Evolutionary conservation across 345 rosid genomes (phyloP).

Genomic region (Lagerstroemia speciosa): DNA sequence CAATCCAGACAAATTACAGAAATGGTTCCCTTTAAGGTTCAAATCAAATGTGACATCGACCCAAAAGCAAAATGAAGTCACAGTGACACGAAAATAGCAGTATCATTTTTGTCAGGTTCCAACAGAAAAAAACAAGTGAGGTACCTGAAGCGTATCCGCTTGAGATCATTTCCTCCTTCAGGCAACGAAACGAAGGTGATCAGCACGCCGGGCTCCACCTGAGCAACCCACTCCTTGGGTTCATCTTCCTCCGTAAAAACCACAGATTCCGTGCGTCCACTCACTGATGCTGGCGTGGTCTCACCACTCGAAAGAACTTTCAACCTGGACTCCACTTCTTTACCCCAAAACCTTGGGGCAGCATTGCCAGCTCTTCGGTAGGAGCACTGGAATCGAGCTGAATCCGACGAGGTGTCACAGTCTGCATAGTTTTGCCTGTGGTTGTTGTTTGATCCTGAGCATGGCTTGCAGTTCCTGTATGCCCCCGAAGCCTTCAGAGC

Average conservation of each 20-base stretch:
- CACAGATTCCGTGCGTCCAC: slow-evolving; percentile 72
- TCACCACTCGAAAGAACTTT: slow-evolving; percentile 87
- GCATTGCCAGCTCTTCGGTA: slow-evolving; percentile 65
- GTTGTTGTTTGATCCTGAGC: slow-evolving; percentile 58
- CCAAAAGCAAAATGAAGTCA: not conserved
- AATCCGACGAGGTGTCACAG: slow-evolving; percentile 57
- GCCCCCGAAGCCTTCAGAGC: slow-evolving; percentile 93
- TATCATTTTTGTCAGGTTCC: slow-evolving; percentile 10
- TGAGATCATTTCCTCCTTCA: slow-evolving; percentile 90
- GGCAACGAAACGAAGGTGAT: slow-evolving; percentile 85
- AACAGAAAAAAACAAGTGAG: slow-evolving; percentile 4
- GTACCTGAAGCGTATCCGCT: slow-evolving; percentile 93
- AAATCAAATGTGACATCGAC: slow-evolving; percentile 2
- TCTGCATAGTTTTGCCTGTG: slow-evolving; percentile 38
- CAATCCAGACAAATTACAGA: not conserved
- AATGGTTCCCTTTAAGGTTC: not conserved
- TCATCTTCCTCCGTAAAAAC: slow-evolving; percentile 85
- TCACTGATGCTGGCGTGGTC: slow-evolving; percentile 75
- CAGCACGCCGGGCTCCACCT: slow-evolving; percentile 97
- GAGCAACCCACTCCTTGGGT: slow-evolving; percentile 98
- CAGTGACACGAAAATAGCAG: slow-evolving; percentile 11
- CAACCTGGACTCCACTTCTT: slow-evolving; percentile 71
- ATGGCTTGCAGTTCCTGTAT: slow-evolving; percentile 80
- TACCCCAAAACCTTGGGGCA: slow-evolving; percentile 59
- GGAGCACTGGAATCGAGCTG: slow-evolving; percentile 55